phyloP scores from a whole-genome alignment of 1,284 basidiomycete species.

The Coriolopsis trogii region DNA sequence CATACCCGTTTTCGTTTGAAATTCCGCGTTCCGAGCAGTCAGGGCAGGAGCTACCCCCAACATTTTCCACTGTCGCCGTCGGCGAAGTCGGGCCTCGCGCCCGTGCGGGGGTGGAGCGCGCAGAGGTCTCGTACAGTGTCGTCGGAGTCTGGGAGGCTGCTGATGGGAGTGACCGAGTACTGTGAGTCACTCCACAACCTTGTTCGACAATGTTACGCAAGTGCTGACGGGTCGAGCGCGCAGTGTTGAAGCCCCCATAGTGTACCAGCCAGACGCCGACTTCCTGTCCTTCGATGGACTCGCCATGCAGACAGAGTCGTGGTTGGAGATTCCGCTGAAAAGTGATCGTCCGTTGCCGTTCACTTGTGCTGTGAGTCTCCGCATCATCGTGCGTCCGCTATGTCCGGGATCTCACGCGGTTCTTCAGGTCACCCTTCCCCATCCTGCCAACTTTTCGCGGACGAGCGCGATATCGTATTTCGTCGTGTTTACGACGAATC shows the following conservation, averaged over 20 bases:
- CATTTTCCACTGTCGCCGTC: conserved; percentile 44
- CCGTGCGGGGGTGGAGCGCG: conserved; percentile 43
- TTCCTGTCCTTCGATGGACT: conserved; percentile 60
- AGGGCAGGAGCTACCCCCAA: conserved; percentile 64
- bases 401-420: too few relatives aligned
- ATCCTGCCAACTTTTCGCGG: conserved; percentile 58
- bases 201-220: not conserved
- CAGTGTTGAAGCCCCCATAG: conserved; percentile 66
- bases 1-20: conserved; percentile 60
- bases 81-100: conserved; percentile 32
- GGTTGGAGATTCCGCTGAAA: conserved; percentile 69
- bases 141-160: conserved; percentile 61
- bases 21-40: conserved; percentile 51
- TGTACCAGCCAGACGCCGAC: conserved; percentile 59
- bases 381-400: too few relatives aligned
- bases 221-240: not conserved
- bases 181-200: conserved; percentile 44
- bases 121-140: conserved; percentile 57
- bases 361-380: conserved; percentile 56
- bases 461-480: conserved; percentile 63
- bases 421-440: conserved; percentile 64
- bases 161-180: conserved; percentile 46
- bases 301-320: conserved; percentile 47
- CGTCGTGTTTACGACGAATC: conserved; percentile 68
- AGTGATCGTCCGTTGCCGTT: conserved; percentile 65